Evolutionary conservation across 352 stramenopile species (phyloP), one percentile per base, ranked within the genome.

Genomic region (Aphanomyces invadans): DNA sequence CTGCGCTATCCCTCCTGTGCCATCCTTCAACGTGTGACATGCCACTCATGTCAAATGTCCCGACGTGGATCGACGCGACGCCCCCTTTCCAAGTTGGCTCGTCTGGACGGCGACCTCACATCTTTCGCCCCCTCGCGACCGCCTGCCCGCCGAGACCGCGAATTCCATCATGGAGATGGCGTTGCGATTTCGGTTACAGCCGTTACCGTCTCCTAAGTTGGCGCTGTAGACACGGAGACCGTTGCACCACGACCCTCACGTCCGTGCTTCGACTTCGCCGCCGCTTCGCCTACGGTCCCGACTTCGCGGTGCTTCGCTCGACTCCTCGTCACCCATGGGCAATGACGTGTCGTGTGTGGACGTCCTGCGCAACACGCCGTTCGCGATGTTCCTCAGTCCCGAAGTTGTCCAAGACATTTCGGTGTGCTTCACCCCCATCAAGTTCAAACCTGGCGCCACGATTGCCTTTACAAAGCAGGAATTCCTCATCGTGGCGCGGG

Each of bases 351-450:
- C 25, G 53, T 12, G 23, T 4, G n/a, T 62, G 53, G 25, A 62
- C 12, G 53, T 74, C 52, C 73, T 88, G 21, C 76, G 79, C 59
- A 81, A 79, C 56, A 68, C 78, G 38, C 78, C 79, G 26, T 88
- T 87, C 66, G 83, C 86, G 71, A 77, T 82, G 62, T 79, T 88
- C 65, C 77, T 89, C 72, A 76, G 87, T 70, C 73, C 75, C 1
- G 74, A 74, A 31, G 70, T 76, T 52, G 60, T 84, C 25, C 62
- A 75, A 15, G 79, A 88, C 39, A 69, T 89, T 26, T 77, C 78
- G 3, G 53, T 66, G n/a, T 89, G 79, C 75, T 89, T 89, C 63
- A 70, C 78, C 3, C 67, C 76, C 23, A 59, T 79, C 15, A 76
- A 70, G 54, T 87, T 82, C 57, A 3, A 74, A 4, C 75, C 74